These are phyloP conservation scores for Ophiostoma ulmi DNA, from an alignment of 2,329 filamentous ascomycete species.

Conservation along the genomic window DNA sequence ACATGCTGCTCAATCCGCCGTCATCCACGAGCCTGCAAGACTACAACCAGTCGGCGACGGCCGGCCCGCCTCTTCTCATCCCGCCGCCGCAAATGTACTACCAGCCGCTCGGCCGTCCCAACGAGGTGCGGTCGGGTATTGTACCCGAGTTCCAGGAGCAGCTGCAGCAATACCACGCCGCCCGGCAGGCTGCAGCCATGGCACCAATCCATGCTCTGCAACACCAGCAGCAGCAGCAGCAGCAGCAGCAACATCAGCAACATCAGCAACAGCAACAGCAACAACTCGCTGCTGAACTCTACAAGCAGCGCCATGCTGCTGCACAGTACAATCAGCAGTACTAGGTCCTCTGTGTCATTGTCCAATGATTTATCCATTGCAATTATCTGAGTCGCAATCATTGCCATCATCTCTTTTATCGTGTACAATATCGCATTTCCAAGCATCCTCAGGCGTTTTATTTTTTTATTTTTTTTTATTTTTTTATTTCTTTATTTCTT, in stretches of 20 bases:
- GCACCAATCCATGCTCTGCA: conserved; percentile 22
- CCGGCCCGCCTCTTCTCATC: conserved; percentile 32
- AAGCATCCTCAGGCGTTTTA: background rate
- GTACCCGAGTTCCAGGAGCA: conserved; percentile 55
- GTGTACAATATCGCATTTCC: background rate
- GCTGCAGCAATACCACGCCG: conserved; percentile 15
- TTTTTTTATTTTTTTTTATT: background rate
- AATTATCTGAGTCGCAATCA: background rate
- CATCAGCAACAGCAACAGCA: background rate
- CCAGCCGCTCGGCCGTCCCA: conserved; percentile 66
- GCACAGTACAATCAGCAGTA: background rate
- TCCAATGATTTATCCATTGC: background rate
- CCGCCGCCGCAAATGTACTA: conserved; percentile 75
- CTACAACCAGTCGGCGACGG: conserved; percentile 51
- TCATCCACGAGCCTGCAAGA: conserved; percentile 73
- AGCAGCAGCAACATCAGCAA: conserved; percentile 15
- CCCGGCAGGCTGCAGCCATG: background rate
- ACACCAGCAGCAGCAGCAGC: conserved; percentile 19
- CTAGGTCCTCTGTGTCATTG: background rate
- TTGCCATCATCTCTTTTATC: background rate
- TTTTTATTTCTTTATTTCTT: no score
- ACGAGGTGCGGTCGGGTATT: conserved; percentile 63
- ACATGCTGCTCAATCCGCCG: conserved; percentile 84
- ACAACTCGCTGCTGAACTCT: background rate
- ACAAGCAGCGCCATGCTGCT: background rate